Base-by-base conservation (phyloP, 1,139 yeast species). In the Saccharomycopsis hybrid region DNA sequence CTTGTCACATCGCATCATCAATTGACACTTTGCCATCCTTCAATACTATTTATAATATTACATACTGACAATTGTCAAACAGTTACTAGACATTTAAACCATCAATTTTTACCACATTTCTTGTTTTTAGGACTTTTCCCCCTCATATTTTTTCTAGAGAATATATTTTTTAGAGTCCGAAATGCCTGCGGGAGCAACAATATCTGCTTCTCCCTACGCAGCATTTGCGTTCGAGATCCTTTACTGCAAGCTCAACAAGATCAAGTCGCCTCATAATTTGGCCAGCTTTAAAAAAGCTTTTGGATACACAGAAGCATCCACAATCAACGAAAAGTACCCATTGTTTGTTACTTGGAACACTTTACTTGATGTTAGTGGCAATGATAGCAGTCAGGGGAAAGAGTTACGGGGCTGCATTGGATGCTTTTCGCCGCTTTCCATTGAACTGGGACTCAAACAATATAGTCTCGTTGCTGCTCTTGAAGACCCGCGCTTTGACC, bases 371-470 rank as follows among this genome's bases (percentile, higher is more conserved):
- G 7, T 24, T 7, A 65, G 57, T 5, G 35, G 27, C 43, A 36
- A 25, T 9, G 33, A 7, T 50, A 18, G 58, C 53, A n/a, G n/a
- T n/a, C n/a, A n/a, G 1, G 61, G 60, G 0, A 65, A 72, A 50
- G 68, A 71, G 18, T 69, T 92, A 46, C 72, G 97, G 48, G 98
- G 98, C 0, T 92, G 98, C 62, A 92, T 92, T 51, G 98, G 98
- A 1, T 90, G 96, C 0, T 90, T 92, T 62, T 60, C 69, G 1
- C 64, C 67, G 13, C 50, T 67, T 47, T 68, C 71, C 0, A 60
- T 86, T 7, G 80, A 74, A 30, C 52, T 62, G 1, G 96, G 95
- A 0, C 74, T 89, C 1, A 62, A 67, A 29, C 70, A 74, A 45
- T 92, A 82, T 61, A 73, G 96, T 0, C 50, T 82, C 31, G 72